phyloP scores from a whole-genome alignment of 768 basidiomycete species.

The Macrolepiota fuliginosa region DNA sequence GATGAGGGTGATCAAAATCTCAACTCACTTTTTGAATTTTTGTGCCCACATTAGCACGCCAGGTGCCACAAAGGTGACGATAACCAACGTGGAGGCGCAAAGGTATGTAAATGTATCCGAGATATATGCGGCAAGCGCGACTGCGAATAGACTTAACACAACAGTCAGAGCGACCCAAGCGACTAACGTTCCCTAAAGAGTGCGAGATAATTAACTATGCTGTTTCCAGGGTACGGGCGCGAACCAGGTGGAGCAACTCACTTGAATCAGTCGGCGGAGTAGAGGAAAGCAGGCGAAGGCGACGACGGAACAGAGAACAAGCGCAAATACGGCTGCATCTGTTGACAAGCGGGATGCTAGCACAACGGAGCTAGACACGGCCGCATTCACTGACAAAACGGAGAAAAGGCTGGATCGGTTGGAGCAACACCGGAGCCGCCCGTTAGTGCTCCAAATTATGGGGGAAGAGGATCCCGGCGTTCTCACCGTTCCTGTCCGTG shows the following conservation, averaged over 20 bases:
- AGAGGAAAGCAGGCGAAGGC: constrained; percentile 83
- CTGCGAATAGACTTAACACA: constrained; percentile 44
- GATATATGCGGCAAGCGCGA: constrained; percentile 50
- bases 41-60: constrained; percentile 81
- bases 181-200: constrained; percentile 42
- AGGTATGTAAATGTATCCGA: constrained; percentile 56
- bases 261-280: constrained; percentile 71
- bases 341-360: constrained; percentile 85
- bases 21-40: constrained; percentile 77
- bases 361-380: constrained; percentile 89
- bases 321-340: constrained; percentile 84
- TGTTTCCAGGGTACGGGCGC: constrained; percentile 14
- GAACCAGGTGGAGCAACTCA: constrained; percentile 26
- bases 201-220: constrained; percentile 1
- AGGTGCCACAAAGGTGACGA: constrained; percentile 72
- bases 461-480: constrained; percentile 15
- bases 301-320: constrained; percentile 82
- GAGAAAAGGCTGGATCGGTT: constrained; percentile 62
- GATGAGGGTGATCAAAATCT: constrained; percentile 15
- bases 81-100: constrained; percentile 45
- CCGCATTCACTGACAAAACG: constrained; percentile 87
- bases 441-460: constrained; percentile 3
- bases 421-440: constrained; percentile 1
- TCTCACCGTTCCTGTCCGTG: constrained; percentile 57
- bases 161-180: constrained; percentile 56